Base-by-base conservation (phyloP, 164 flowering plant species). In the Sextonia rubra region DNA sequence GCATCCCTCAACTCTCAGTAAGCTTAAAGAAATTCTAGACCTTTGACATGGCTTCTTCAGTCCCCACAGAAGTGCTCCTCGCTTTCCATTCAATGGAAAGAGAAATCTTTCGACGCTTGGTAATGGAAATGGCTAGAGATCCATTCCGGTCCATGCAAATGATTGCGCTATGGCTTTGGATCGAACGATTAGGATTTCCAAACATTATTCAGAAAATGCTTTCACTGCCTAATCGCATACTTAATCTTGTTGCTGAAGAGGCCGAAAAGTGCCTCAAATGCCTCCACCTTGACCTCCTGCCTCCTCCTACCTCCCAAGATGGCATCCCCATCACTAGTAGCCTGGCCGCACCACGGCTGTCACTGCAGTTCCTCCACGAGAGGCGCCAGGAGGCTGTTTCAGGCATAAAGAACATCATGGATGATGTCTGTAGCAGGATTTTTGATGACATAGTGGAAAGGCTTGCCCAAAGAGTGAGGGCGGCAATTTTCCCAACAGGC, bases 11-110 rank as follows among this genome's bases (percentile, higher is more conserved):
- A 9, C 14, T 29, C 12, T 15, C n/a, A 27, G 9, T 29, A 15
- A 30, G 18, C 44, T 26, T 12, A 0, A 2, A 12, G 17, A 18
- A 64, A 26, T 25, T 2, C 37, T 6, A 0, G 37, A 64, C 22
- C 62, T 55, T n/a, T 9, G 1, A 18, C 47, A 29, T 56, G 62
- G n/a, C 37, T n/a, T 27, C 47, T n/a, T 27, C 25, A 15, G 27
- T 70, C 9, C 52, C 65, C 27, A 37, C 14, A 0, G 47, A 32
- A 18, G 52, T 18, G 11, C 73, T 71, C 55, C n/a, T n/a, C 3
- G 20, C 73, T 1, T 71, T 71, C 73, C 66, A 71, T 66, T 5
- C 23, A 2, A 32, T 60, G 56, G 73, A 71, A 25, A 4, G 56
- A 2, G 56, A 32, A 2, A 20, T 71, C 73, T 61, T 60, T 64